Evolutionary conservation across 352 stramenopile species (phyloP), one percentile per base, ranked within the genome.

Genomic region (Phytophthora aleatoria): DNA sequence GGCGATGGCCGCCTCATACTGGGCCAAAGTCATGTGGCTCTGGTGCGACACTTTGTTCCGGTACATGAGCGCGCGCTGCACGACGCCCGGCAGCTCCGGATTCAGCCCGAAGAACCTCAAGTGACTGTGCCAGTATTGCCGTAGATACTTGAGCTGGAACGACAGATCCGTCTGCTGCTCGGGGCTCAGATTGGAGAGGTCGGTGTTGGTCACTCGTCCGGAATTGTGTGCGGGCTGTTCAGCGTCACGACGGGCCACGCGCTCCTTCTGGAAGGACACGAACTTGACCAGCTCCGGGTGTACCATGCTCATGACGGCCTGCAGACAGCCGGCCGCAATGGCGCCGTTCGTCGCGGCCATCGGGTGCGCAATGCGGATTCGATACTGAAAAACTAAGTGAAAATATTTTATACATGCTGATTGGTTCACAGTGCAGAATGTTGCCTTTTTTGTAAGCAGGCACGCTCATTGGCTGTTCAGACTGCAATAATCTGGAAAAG

Each of bases 301-400:
- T 28, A 79, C 51, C 58, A 79, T 68, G 41, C 67, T 82, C 74
- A 82, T 82, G 30, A 79, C 67, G 15, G 73, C 64, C 53, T 81
- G 73, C 3, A 81, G 50, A 35, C 70, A 81, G 20, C 73, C 73
- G 9, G 70, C 59, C 12, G 73, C 70, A 16, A 80, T 60, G 31
- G 72, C 72, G 48, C 47, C 30, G 53, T 39, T n/a, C 26, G 24
- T 57, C 52, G 50, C n/a, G 13, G 48, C 30, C 48, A 53, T 53
- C 3, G 20, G 28, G 24, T 53, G 42, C 42, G 42, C 11, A 45
- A 45, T 45, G n/a, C 42, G 8, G 15, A 26, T 30, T 20, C 15
- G 16, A 47, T 27, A 47, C 4, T 26, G 35, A 11, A 9, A 39
- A 13, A 41, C 10, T 13, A 11, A 8, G 35, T 33, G 3, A 7